These are phyloP conservation scores for Arthroderma uncinatum DNA, from an alignment of 2,329 filamentous ascomycete species.

Conservation along the genomic window DNA sequence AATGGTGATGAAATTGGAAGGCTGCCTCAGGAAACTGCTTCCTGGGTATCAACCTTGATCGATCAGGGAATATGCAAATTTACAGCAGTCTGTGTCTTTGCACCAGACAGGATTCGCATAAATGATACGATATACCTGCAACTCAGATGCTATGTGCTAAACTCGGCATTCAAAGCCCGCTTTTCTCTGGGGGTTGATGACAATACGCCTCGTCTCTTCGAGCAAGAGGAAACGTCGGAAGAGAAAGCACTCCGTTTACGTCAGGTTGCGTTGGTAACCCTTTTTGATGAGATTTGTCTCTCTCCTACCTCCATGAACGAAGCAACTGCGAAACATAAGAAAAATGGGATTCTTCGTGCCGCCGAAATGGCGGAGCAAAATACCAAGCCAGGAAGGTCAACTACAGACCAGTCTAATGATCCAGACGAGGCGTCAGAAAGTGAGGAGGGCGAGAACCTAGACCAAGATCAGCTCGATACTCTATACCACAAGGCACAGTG, in stretches of 20 bases:
- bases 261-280: slow-evolving; percentile 75
- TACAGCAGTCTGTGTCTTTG: slow-evolving; percentile 78
- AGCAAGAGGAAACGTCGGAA: slow-evolving; percentile 73
- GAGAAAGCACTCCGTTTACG: slow-evolving; percentile 73
- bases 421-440: slow-evolving; percentile 47
- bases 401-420: slow-evolving; percentile 28
- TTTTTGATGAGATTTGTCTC: slow-evolving; percentile 82
- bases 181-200: slow-evolving; percentile 50
- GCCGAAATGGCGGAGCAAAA: slow-evolving; percentile 74
- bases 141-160: slow-evolving; percentile 63
- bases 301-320: slow-evolving; percentile 64
- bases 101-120: slow-evolving; percentile 69
- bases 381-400: slow-evolving; percentile 48
- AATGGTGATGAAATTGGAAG: slow-evolving; percentile 74
- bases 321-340: slow-evolving; percentile 62
- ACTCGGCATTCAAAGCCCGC: slow-evolving; percentile 57
- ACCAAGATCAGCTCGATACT: slow-evolving; percentile 88
- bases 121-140: slow-evolving; percentile 95
- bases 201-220: slow-evolving; percentile 64
- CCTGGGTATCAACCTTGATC: slow-evolving; percentile 84
- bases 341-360: slow-evolving; percentile 74
- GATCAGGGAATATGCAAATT: slow-evolving; percentile 84
- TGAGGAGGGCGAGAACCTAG: slow-evolving; percentile 81
- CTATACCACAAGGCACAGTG: slow-evolving; percentile 93
- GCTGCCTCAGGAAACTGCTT: slow-evolving; percentile 72